Base-by-base conservation (phyloP, 2,329 filamentous ascomycete species). In the Drechslera avenae region DNA sequence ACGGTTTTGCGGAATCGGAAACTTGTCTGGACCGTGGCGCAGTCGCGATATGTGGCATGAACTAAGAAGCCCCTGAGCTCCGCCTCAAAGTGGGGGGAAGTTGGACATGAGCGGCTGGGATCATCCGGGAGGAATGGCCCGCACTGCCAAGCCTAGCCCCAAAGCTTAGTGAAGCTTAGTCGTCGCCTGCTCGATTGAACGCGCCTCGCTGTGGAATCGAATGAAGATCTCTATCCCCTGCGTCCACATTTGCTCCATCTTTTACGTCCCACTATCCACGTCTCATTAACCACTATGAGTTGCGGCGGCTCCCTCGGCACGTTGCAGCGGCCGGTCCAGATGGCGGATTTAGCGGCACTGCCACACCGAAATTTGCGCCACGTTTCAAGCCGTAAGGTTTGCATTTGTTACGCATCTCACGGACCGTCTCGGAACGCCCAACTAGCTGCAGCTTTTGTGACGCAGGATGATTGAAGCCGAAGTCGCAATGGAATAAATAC, bases 81-180 rank as follows among this genome's bases (percentile, higher is more conserved):
- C 40, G 50, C 50, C 50, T 50, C 33, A 4, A 32, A 37, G 51
- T 34, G 46, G 46, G 37, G 33, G 14, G 34, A 17, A 34, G 23
- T 21, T 26, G 26, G 26, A 28, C 26, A 9, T 28, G 26, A 28
- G 26, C 26, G 26, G 26, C 26, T 30, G 42, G 21, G 16, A 33
- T 26, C 45, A 23, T 10, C 28, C 30, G 36, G 39, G n/a, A 37
- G 40, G 40, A 30, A 36, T 3, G 12, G 35, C 31, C 43, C 43
- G 43, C 31, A n/a, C 12, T 28, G 50, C 56, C 50, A 59, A 59
- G 51, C 10, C 37, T 2, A n/a, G 9, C 33, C 12, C 23, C 2
- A 54, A 56, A 53, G 54, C 54, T 56, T 56, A 41, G 40, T 23
- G 50, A 48, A 39, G 44, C 56, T 59, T 59, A 42, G 28, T 39